phyloP scores from a whole-genome alignment of 257 asterid genomes.

The Solanum pimpinellifolium region DNA sequence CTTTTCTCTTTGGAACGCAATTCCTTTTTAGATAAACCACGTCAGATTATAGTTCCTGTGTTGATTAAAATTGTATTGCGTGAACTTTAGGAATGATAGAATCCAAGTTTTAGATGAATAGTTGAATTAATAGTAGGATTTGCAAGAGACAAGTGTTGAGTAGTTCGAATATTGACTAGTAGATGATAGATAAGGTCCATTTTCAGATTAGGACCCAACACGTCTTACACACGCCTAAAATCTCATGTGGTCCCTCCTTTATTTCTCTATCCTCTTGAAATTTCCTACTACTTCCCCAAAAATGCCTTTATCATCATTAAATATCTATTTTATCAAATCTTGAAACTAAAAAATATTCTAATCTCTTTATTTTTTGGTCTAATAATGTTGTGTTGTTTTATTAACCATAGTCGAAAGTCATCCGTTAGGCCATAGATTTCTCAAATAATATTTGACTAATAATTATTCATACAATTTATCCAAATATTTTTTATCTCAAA shows the following conservation, averaged over 20 bases:
- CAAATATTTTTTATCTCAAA: too few relatives aligned
- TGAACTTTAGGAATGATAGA: background rate
- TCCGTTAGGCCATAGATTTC: too few relatives aligned
- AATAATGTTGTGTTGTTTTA: background rate
- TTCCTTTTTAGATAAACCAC: background rate
- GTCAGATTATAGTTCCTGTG: background rate
- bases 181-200: background rate
- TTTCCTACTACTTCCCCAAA: background rate
- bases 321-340: background rate
- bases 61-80: background rate
- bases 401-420: too few relatives aligned
- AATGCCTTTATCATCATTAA: background rate
- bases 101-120: background rate
- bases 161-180: background rate
- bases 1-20: background rate
- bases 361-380: background rate
- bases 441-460: too few relatives aligned
- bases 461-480: too few relatives aligned
- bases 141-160: background rate
- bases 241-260: background rate
- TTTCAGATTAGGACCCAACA: background rate
- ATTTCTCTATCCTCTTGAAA: background rate
- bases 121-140: background rate
- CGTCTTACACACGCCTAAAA: background rate
- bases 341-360: background rate